These are phyloP conservation scores for Dioscorea dumetorum DNA, from an alignment of 106 monocot species.

Conservation along the genomic window DNA sequence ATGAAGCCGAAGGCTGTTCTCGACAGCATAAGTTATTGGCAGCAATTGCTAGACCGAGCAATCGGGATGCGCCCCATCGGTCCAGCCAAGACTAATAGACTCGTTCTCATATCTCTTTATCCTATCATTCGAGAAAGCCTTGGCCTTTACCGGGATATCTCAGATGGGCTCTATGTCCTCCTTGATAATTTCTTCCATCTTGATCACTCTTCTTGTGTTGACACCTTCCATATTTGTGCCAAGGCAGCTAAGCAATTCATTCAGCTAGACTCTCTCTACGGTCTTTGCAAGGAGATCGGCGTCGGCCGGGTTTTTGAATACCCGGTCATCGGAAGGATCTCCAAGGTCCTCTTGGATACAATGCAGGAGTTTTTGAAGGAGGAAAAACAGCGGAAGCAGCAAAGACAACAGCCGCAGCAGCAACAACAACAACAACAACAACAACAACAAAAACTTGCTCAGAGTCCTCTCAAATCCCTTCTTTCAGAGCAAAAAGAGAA, in stretches of 20 bases:
- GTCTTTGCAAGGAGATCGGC: slow-evolving; percentile 27
- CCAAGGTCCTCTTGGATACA: slow-evolving; percentile 25
- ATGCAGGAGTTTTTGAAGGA: slow-evolving; percentile 28
- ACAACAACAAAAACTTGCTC: not conserved
- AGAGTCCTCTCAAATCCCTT: slow-evolving; percentile 8
- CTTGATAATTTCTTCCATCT: slow-evolving; percentile 44
- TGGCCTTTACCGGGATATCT: slow-evolving; percentile 36
- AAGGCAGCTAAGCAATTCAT: slow-evolving; percentile 31
- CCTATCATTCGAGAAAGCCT: slow-evolving; percentile 30
- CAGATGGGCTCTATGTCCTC: slow-evolving; percentile 22
- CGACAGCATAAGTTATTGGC: slow-evolving; percentile 29
- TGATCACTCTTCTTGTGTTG: not conserved
- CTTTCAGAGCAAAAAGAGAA: not conserved
- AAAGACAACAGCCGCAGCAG: not conserved
- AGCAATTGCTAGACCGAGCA: slow-evolving; percentile 28
- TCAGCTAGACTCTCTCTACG: slow-evolving; percentile 35
- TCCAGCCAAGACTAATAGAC: slow-evolving; percentile 12
- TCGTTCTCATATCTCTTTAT: slow-evolving; percentile 28
- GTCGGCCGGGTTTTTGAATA: slow-evolving; percentile 38
- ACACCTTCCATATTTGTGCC: slow-evolving; percentile 11
- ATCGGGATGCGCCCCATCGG: slow-evolving; percentile 37
- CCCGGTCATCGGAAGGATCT: slow-evolving; percentile 46
- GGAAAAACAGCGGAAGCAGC: not conserved
- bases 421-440: not conserved
- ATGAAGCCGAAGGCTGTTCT: slow-evolving; percentile 21